A percentile compares a stretch with the other conserved stretches of the same genome.
Conservation (phyloP, 106 monocot species). For the Alisma plantagoaquatica region DNA sequence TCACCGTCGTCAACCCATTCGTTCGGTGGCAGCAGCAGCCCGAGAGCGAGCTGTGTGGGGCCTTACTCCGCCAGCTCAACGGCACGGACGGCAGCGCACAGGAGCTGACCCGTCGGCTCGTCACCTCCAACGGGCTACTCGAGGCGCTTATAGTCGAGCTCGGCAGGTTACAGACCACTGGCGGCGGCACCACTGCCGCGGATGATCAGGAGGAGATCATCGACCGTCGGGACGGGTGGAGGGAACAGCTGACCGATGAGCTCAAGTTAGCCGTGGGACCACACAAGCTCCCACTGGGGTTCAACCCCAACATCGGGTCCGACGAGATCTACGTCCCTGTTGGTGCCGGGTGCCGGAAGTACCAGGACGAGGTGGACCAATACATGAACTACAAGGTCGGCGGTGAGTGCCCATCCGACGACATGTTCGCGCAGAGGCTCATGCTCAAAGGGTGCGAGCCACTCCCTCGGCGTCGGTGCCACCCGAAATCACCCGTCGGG, state of each 20-base stretch:
- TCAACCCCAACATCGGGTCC: conserved; percentile 22
- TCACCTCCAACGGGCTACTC: conserved; percentile 23
- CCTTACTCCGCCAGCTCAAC: conserved; percentile 37
- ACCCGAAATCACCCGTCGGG: conserved; percentile 25
- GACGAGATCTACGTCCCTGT: conserved; percentile 31
- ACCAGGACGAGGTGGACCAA: conserved; percentile 30
- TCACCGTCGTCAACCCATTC: background rate
- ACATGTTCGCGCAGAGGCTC: conserved; percentile 29
- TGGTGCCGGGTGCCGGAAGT: conserved; percentile 31
- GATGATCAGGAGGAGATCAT: background rate
- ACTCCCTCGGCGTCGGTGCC: conserved; percentile 64
- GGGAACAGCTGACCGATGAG: conserved; percentile 22
- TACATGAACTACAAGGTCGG: conserved; percentile 48
- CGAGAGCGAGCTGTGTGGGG: too few species aligned
- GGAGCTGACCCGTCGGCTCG: conserved; percentile 19
- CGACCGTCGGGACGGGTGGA: conserved; percentile 13
- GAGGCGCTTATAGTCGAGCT: conserved; percentile 23
- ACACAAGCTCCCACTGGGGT: conserved; percentile 32
- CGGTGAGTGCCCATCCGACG: conserved; percentile 56
- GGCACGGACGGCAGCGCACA: conserved; percentile 9
- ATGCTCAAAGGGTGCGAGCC: conserved; percentile 71
- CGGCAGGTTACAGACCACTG: too few species aligned
- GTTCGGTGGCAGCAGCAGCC: too few species aligned
- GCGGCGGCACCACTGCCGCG: background rate
- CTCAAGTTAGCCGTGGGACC: conserved; percentile 38